phyloP scores from a whole-genome alignment of 2,329 filamentous ascomycete species.

The Aspergillus vadensis region DNA sequence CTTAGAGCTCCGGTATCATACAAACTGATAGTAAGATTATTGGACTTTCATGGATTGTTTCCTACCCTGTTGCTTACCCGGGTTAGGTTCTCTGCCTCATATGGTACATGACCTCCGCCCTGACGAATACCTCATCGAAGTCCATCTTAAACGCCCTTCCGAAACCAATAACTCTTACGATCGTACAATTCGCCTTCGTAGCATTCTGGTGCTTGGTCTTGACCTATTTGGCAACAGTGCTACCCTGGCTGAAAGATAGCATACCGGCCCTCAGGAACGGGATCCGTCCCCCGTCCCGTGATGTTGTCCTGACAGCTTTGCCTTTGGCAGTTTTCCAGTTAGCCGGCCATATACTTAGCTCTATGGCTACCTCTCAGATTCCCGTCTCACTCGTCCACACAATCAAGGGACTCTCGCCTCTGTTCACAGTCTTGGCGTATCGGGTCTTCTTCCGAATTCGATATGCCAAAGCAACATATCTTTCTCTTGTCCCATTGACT shows the following conservation, averaged over 20 bases:
- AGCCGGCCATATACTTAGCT: conserved; percentile 88
- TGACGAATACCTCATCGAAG: conserved; percentile 98
- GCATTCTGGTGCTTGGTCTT: conserved; percentile 82
- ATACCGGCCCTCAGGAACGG: conserved; percentile 82
- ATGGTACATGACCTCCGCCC: conserved; percentile 93
- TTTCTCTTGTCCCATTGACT: conserved; percentile 87
- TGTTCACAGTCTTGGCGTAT: conserved; percentile 94
- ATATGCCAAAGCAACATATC: conserved; percentile 83
- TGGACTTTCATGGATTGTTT: conserved; percentile 2
- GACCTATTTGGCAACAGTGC: conserved; percentile 71
- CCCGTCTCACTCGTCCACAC: conserved; percentile 97
- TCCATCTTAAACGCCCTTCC: conserved; percentile 90
- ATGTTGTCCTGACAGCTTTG: conserved; percentile 84
- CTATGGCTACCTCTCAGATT: conserved; percentile 90
- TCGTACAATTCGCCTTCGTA: conserved; percentile 92
- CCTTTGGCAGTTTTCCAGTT: conserved; percentile 92
- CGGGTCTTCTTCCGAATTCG: conserved; percentile 83
- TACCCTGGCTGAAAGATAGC: conserved; percentile 68
- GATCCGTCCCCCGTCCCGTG: conserved; percentile 75
- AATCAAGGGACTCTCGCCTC: conserved; percentile 93
- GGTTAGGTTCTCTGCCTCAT: conserved; percentile 77
- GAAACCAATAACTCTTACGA: conserved; percentile 86
- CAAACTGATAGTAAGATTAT: conserved; percentile 72
- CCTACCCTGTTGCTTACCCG: conserved; percentile 22
- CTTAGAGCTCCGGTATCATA: conserved; percentile 87